Conservation (phyloP, 2,329 filamentous ascomycete genomes). For the Amauroascus niger region DNA sequence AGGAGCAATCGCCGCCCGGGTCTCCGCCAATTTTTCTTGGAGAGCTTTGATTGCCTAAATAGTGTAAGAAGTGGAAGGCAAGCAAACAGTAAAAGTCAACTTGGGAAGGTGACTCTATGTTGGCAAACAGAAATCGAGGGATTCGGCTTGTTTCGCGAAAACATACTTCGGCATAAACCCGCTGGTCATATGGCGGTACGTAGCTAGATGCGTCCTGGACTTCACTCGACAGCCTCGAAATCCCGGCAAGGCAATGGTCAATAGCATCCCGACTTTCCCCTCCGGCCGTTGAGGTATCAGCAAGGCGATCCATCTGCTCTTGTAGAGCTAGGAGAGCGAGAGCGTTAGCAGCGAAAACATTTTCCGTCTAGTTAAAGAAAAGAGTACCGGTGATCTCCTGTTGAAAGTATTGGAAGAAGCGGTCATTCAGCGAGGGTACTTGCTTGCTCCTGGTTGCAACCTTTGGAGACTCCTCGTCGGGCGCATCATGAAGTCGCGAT, state of each 20-base stretch:
- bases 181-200: conserved; percentile 81
- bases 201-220: conserved; percentile 75
- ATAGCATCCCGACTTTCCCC: conserved; percentile 72
- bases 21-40: conserved; percentile 65
- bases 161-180: conserved; percentile 67
- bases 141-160: conserved; percentile 2
- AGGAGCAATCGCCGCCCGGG: conserved; percentile 57
- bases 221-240: conserved; percentile 70
- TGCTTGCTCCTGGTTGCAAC: conserved; percentile 25
- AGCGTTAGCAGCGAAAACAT: neutral
- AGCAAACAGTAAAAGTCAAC: conserved; percentile 1
- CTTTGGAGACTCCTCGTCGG: neutral
- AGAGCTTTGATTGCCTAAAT: conserved; percentile 65
- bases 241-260: conserved; percentile 68
- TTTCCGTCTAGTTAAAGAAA: neutral
- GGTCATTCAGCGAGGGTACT: conserved; percentile 53
- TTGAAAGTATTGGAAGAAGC: conserved; percentile 78
- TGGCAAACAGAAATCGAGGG: neutral
- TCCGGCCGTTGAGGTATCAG: conserved; percentile 51
- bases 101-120: neutral
- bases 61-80: conserved; percentile 8
- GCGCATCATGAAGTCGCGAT: neutral
- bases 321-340: conserved; percentile 54
- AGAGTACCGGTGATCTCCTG: conserved; percentile 58
- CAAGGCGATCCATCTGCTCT: conserved; percentile 61